Percentiles rank a stretch among this genome's conserved stretches.
Evolutionary conservation across 202 grass and related monocot genomes (phyloP).

Genomic region (Zoysia matrella): DNA sequence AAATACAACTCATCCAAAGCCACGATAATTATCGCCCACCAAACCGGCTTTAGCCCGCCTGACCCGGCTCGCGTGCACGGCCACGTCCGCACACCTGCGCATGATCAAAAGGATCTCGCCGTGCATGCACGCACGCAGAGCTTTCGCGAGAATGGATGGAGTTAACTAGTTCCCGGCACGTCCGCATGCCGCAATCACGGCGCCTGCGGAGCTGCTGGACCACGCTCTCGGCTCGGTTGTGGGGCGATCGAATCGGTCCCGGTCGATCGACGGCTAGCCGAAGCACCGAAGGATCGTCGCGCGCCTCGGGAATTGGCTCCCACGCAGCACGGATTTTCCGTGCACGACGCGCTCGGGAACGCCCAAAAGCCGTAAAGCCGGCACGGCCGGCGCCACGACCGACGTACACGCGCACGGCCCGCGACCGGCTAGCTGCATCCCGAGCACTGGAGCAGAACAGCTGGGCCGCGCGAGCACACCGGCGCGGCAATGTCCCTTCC

Average conservation of each 20-base stretch:
- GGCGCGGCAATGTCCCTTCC: no score
- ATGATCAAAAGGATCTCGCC: constrained; percentile 11
- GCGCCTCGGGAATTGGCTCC: constrained; percentile 63
- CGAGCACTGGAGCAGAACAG: no score
- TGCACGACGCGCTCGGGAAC: no score
- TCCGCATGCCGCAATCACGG: constrained; percentile 9
- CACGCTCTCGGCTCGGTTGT: constrained; percentile 10
- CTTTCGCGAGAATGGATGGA: no score
- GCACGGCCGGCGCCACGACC: no score
- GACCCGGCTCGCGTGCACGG: constrained; percentile 35
- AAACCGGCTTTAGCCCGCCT: constrained; percentile 31
- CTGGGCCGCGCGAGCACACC: no score
- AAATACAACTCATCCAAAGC: constrained; percentile 9
- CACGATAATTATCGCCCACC: constrained; percentile 40
- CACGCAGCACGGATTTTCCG: constrained; percentile 35
- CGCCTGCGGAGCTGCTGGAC: constrained; percentile 38
- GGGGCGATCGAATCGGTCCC: no score
- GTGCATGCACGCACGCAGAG: constrained; percentile 46
- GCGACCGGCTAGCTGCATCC: no score
- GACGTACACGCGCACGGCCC: no score
- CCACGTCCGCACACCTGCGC: constrained; percentile 33
- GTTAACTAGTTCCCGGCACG: constrained; percentile 38
- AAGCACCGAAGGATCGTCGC: constrained; percentile 43
- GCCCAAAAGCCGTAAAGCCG: no score
- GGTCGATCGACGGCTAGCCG: constrained; percentile 2